These are phyloP conservation scores for Pterulicium gracile DNA, from an alignment of 1,284 basidiomycete genomes.

Conservation along the genomic window DNA sequence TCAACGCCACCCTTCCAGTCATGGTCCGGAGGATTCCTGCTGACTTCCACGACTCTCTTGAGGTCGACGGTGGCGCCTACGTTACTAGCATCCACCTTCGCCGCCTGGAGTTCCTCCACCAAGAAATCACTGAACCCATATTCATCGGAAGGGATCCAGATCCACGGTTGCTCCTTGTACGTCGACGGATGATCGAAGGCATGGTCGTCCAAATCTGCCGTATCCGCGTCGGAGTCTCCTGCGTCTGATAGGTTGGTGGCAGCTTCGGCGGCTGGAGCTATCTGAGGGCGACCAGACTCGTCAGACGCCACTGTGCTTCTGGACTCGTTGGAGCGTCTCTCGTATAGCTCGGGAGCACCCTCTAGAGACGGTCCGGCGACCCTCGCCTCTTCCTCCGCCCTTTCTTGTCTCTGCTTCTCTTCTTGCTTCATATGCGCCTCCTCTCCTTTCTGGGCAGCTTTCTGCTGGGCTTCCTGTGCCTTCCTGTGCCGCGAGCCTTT, in stretches of 20 bases:
- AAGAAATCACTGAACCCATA: slow-evolving; percentile 45
- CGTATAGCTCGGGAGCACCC: slow-evolving; percentile 2
- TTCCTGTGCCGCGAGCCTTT: background rate
- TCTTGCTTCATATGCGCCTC: slow-evolving; percentile 4
- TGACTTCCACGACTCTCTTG: slow-evolving; percentile 41
- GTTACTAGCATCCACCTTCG: slow-evolving; percentile 35
- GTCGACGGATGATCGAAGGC: slow-evolving; percentile 57
- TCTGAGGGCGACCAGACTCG: slow-evolving; percentile 7
- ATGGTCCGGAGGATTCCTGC: slow-evolving; percentile 37
- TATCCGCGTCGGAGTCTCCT: slow-evolving; percentile 19
- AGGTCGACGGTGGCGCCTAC: slow-evolving; percentile 38
- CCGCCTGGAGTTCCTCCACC: slow-evolving; percentile 32
- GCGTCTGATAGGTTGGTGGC: slow-evolving; percentile 13
- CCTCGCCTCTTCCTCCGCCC: background rate
- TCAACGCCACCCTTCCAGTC: slow-evolving; percentile 33
- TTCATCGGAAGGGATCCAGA: slow-evolving; percentile 55
- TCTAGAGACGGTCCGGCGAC: background rate
- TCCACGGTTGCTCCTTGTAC: slow-evolving; percentile 45
- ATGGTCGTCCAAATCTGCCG: slow-evolving; percentile 24
- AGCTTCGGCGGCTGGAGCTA: slow-evolving; percentile 17
- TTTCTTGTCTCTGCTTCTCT: background rate
- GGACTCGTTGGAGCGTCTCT: slow-evolving; percentile 13
- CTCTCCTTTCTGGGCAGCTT: slow-evolving; percentile 1
- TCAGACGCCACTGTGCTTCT: slow-evolving; percentile 10
- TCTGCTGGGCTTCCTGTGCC: slow-evolving; percentile 5